Conservation (phyloP, 495 filamentous ascomycete genomes). For the Clohesyomyces aquaticus region DNA sequence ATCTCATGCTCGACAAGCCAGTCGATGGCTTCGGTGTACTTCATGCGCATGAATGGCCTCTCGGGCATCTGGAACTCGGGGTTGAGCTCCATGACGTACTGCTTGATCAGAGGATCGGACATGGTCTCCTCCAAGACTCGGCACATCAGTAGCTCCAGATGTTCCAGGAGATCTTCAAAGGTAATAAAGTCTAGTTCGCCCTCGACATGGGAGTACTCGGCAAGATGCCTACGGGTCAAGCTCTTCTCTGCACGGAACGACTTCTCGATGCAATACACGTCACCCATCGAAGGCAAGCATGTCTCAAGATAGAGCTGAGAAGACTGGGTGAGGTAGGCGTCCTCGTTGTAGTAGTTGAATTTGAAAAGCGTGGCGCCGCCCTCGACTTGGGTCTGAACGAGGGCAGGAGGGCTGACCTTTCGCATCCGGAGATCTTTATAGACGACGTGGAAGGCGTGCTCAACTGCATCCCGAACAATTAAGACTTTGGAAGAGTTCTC, state of each 20-base stretch:
- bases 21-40: constrained; percentile 88
- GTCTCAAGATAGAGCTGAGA: constrained; percentile 99
- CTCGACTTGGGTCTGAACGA: constrained; percentile 99
- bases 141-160: constrained; percentile 89
- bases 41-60: constrained; percentile 93
- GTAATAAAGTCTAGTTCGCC: constrained; percentile 95
- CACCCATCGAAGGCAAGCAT: constrained; percentile 82
- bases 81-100: constrained; percentile 82
- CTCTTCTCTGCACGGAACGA: constrained; percentile 98
- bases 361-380: constrained; percentile 93
- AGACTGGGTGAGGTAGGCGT: constrained; percentile 93
- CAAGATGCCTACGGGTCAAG: constrained; percentile 89
- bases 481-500: constrained; percentile 86
- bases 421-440: constrained; percentile 78
- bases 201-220: constrained; percentile 97
- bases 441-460: constrained; percentile 79
- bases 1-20: constrained; percentile 92
- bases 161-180: constrained; percentile 88
- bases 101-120: constrained; percentile 68
- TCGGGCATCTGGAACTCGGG: constrained; percentile 78
- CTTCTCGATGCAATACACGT: constrained; percentile 97
- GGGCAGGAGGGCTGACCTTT: constrained; percentile 90
- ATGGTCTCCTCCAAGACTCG: constrained; percentile 78
- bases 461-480: constrained; percentile 84
- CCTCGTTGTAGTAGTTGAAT: constrained; percentile 92